Percentiles rank a stretch among this genome's conserved stretches.
These are phyloP conservation scores for Pulveroboletus sp. DNA, from an alignment of 768 basidiomycete genomes.

Conservation along the genomic window DNA sequence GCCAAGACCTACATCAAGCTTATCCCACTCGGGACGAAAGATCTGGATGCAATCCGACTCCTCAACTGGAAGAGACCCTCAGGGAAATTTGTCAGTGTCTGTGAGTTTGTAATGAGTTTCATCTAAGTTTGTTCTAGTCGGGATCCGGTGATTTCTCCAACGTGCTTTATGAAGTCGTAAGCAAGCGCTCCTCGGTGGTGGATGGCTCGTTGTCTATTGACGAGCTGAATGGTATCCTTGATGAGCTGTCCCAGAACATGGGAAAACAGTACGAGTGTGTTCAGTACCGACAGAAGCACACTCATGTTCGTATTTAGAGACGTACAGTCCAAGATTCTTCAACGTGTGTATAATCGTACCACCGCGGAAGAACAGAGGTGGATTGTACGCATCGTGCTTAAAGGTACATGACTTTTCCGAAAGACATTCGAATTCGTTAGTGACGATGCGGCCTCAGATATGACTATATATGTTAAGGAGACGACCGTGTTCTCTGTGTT, in stretches of 20 bases:
- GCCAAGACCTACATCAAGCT: slow-evolving; percentile 91
- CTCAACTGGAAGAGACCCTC: slow-evolving; percentile 88
- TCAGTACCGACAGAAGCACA: neutral
- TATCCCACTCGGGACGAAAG: slow-evolving; percentile 75
- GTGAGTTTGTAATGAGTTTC: neutral
- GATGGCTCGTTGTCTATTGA: slow-evolving; percentile 76
- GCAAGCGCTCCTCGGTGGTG: slow-evolving; percentile 74
- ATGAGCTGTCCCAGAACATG: slow-evolving; percentile 65
- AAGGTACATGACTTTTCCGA: slow-evolving; percentile 49
- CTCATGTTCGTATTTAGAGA: slow-evolving; percentile 46
- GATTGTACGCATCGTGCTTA: slow-evolving; percentile 94
- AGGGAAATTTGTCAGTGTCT: slow-evolving; percentile 52
- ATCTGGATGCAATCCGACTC: slow-evolving; percentile 76
- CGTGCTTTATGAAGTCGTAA: slow-evolving; percentile 82
- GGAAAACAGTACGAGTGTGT: slow-evolving; percentile 61
- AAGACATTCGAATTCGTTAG: neutral
- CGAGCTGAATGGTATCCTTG: slow-evolving; percentile 75
- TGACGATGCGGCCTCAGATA: slow-evolving; percentile 46
- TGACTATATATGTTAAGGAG: slow-evolving; percentile 90
- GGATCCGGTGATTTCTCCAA: slow-evolving; percentile 84
- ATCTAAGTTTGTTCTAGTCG: slow-evolving; percentile 38
- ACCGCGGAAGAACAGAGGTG: slow-evolving; percentile 90
- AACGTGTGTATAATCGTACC: slow-evolving; percentile 69
- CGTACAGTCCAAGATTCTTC: slow-evolving; percentile 67
- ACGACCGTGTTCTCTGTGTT: slow-evolving; percentile 88